Conservation (phyloP, 2,329 filamentous ascomycete species). For the Fusarium sarcochroum region DNA sequence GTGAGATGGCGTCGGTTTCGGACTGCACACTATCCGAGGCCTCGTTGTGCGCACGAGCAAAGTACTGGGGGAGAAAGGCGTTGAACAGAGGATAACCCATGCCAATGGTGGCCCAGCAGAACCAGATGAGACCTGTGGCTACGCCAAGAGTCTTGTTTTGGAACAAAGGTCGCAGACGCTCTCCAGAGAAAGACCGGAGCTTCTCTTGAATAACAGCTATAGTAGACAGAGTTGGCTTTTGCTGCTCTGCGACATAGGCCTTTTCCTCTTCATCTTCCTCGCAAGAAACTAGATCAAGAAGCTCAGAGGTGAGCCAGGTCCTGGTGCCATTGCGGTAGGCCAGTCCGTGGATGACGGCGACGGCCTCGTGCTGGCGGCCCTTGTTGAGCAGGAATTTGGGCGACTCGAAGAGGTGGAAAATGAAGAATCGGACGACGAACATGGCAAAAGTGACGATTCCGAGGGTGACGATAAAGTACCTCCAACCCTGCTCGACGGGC, state of each 20-base stretch:
- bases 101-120: conserved; percentile 85
- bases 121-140: conserved; percentile 75
- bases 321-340: conserved; percentile 78
- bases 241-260: conserved; percentile 31
- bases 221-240: conserved; percentile 41
- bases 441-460: conserved; percentile 81
- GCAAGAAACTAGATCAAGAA: conserved; percentile 69
- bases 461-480: conserved; percentile 78
- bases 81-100: conserved; percentile 93
- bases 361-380: conserved; percentile 83
- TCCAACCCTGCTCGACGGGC: conserved; percentile 80
- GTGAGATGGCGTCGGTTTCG: conserved; percentile 57
- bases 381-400: conserved; percentile 85
- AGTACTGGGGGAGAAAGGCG: conserved; percentile 89
- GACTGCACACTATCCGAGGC: conserved; percentile 47
- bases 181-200: conserved; percentile 75
- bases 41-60: conserved; percentile 69
- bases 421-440: conserved; percentile 83
- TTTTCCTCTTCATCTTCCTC: conserved; percentile 55
- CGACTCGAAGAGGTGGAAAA: conserved; percentile 87
- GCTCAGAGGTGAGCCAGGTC: conserved; percentile 83
- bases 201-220: conserved; percentile 67
- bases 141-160: conserved; percentile 64
- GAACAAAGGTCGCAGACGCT: conserved; percentile 77
- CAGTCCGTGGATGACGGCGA: conserved; percentile 83